Conservation (phyloP, 371 early-diverging fungal genomes). For the Mucor racemosus region DNA sequence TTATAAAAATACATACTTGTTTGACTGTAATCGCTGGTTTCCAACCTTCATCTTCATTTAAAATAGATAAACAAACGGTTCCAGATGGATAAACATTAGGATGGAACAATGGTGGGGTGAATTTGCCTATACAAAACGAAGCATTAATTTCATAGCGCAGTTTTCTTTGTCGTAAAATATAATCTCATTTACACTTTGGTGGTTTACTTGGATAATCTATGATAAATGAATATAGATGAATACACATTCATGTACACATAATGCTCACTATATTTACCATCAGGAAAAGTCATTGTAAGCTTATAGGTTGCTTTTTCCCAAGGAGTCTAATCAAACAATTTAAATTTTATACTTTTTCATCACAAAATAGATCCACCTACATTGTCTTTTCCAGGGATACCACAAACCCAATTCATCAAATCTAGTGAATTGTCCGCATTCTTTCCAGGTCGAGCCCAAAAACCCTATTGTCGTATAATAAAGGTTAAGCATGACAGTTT, state of each 20-base stretch:
- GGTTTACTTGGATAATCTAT: constrained; percentile 84
- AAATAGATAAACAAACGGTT: constrained; percentile 98
- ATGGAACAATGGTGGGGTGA: constrained; percentile 94
- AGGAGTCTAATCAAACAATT: constrained; percentile 67
- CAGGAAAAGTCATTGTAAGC: constrained; percentile 88
- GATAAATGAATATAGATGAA: background rate
- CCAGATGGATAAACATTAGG: constrained; percentile 99
- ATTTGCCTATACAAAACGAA: constrained; percentile 61
- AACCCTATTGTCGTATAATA: constrained; percentile 58
- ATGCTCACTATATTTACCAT: constrained; percentile 53
- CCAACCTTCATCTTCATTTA: constrained; percentile 97
- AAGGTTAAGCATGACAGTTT: background rate
- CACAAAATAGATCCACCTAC: constrained; percentile 35
- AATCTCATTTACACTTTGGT: constrained; percentile 73
- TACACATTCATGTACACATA: background rate
- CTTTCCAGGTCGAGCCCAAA: constrained; percentile 89
- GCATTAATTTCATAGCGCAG: background rate
- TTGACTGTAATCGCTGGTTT: constrained; percentile 98
- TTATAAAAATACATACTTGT: constrained; percentile 68
- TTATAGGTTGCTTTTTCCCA: constrained; percentile 98
- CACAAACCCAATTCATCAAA: constrained; percentile 91
- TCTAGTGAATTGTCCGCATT: constrained; percentile 81
- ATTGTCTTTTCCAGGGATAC: constrained; percentile 90
- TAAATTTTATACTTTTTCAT: background rate
- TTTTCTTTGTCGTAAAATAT: no score